Percentiles rank a stretch among this genome's conserved stretches.
Evolutionary conservation across 2,329 filamentous ascomycete species (phyloP).

Genomic region (Aureobasidium sp.): DNA sequence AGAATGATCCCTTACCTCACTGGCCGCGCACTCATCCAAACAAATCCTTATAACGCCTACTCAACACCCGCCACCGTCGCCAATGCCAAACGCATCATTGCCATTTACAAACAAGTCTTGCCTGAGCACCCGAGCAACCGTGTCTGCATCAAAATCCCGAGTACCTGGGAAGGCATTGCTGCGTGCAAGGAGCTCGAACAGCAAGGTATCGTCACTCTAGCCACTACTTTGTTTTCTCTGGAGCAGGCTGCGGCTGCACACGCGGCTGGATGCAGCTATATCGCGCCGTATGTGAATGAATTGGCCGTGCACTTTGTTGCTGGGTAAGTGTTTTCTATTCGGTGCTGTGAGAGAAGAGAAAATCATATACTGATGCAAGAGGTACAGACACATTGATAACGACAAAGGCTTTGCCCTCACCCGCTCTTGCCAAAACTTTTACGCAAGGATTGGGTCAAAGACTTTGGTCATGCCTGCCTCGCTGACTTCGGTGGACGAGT

Average conservation of each 20-base stretch:
- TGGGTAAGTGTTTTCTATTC: slow-evolving; percentile 6
- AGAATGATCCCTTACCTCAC: slow-evolving; percentile 13
- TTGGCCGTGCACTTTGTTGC: slow-evolving; percentile 47
- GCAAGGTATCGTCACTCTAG: slow-evolving; percentile 50
- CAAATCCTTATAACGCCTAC: slow-evolving; percentile 16
- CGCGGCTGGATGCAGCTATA: slow-evolving; percentile 51
- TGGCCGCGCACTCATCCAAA: slow-evolving; percentile 15
- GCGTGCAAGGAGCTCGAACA: slow-evolving; percentile 49
- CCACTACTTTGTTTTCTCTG: slow-evolving; percentile 56
- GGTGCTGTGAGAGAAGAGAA: no score
- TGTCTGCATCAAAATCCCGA: slow-evolving; percentile 56
- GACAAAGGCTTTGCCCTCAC: slow-evolving; percentile 45
- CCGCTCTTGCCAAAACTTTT: slow-evolving; percentile 46
- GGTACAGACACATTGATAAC: slow-evolving; percentile 39
- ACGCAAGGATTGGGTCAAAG: slow-evolving; percentile 25
- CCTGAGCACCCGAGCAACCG: slow-evolving; percentile 23
- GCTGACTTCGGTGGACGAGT: slow-evolving; percentile 49
- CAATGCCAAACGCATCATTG: slow-evolving; percentile 15
- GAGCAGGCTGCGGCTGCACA: slow-evolving; percentile 52
- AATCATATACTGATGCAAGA: neutral
- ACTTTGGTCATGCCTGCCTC: slow-evolving; percentile 51
- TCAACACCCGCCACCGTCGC: slow-evolving; percentile 10
- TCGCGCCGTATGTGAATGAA: slow-evolving; percentile 58
- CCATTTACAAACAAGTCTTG: neutral
- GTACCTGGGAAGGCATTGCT: slow-evolving; percentile 55